Evolutionary conservation across 108 stramenopile species (phyloP), one percentile per base, ranked within the genome.

Genomic region (Cyclotella atomus): DNA sequence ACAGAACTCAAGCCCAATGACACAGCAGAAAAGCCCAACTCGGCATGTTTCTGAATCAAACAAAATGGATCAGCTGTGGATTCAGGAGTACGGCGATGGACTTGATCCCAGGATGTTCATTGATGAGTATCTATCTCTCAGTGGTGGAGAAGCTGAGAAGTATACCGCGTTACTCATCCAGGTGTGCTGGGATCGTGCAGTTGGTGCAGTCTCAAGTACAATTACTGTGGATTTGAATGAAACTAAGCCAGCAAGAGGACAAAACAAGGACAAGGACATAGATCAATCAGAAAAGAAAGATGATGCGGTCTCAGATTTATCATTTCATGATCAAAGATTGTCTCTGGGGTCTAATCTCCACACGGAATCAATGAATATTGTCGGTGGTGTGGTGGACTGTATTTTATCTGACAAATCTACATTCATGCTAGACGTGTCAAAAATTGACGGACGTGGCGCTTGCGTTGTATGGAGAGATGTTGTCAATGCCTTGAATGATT

Each of bases 141-240:
- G 30, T 19, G 15, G 29, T 57, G 62, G 59, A 17, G 15, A 28
- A 1, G 70, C 45, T 25, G 45, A 45, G 30, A 53, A 62, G 19
- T 72, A 62, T 24, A 62, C 71, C 29, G 29, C 46, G 27, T 10
- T 1, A 24, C 75, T 76, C 20, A 17, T 76, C 17, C 75, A 76
- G 21, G 38, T 57, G 50, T 76, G 75, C 47, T 76, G 75, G 75
- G 75, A 76, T 19, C 66, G 75, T 17, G 65, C 75, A 61, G 75
- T 68, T 6, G 66, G 68, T 68, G 66, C 66, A 29, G 75, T 38
- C 15, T 76, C 75, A 28, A 76, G 46, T 53, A 60, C 66, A 28
- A 8, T 76, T 5, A 36, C 67, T 35, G 57, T 59, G 3, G 0
- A 24, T 57, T 34, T 53, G 27, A 16, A 32, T 21, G 24, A 34